These are phyloP conservation scores for Salix dunnii DNA, from an alignment of 345 rosid genomes.

Conservation along the genomic window DNA sequence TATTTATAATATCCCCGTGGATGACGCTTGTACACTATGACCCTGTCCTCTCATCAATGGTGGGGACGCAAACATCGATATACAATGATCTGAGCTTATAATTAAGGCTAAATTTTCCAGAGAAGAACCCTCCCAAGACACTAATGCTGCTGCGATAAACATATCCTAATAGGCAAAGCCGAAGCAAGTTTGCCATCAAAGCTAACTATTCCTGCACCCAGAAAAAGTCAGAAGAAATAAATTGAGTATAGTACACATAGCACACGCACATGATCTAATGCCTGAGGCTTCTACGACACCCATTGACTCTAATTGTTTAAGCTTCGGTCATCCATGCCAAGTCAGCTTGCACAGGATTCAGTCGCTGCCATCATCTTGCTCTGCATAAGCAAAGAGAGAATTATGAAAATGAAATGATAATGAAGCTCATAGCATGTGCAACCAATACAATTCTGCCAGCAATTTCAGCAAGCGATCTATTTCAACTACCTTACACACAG, in stretches of 20 bases:
- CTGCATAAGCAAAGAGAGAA: conserved; percentile 23
- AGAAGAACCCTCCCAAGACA: neutral
- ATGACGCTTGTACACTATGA: neutral
- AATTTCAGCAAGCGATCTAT: neutral
- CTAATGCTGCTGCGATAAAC: neutral
- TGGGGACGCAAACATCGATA: neutral
- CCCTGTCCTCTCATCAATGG: too few relatives aligned
- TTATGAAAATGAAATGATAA: neutral
- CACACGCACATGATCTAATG: conserved; percentile 8
- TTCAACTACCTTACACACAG: neutral
- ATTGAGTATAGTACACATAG: neutral
- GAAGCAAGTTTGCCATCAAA: conserved; percentile 15
- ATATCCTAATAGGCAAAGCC: neutral
- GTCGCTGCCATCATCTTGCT: conserved; percentile 29
- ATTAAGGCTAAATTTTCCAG: neutral
- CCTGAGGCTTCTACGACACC: conserved; percentile 7
- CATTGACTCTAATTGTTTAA: conserved; percentile 3
- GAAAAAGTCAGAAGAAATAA: neutral
- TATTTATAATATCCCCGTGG: neutral
- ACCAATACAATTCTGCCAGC: neutral
- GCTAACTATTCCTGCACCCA: conserved; percentile 10
- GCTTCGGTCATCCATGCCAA: neutral
- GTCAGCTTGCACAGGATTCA: conserved; percentile 24
- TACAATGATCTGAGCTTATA: neutral
- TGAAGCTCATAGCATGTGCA: neutral